These are phyloP conservation scores for Eutypa lata DNA, from an alignment of 2,329 filamentous ascomycete genomes.

Conservation along the genomic window DNA sequence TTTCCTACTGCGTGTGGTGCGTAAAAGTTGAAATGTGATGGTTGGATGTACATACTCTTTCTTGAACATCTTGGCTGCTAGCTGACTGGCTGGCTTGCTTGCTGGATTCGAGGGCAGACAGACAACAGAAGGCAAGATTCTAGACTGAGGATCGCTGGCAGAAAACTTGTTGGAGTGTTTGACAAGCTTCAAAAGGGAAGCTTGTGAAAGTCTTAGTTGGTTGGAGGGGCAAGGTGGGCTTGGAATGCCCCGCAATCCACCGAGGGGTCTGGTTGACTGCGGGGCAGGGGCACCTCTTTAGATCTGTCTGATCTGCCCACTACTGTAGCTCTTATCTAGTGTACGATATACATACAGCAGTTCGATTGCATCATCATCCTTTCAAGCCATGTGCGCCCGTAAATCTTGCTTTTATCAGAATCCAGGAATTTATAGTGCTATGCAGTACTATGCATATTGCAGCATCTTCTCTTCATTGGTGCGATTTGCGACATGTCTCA, in stretches of 20 bases:
- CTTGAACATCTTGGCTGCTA: slow-evolving; percentile 71
- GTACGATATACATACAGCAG: no score
- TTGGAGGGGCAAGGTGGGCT: not conserved
- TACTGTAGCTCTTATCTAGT: no score
- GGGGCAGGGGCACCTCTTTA: not conserved
- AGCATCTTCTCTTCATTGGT: not conserved
- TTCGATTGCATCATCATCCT: no score
- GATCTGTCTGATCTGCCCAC: no score
- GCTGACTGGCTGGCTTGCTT: slow-evolving; percentile 3
- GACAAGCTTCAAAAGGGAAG: not conserved
- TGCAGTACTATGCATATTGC: no score
- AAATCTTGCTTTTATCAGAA: no score
- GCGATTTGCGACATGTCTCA: not conserved
- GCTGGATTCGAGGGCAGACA: not conserved
- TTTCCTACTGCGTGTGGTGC: slow-evolving; percentile 1
- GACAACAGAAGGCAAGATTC: not conserved
- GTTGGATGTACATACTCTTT: slow-evolving; percentile 76
- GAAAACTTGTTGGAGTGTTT: slow-evolving; percentile 3
- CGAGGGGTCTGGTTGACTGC: not conserved
- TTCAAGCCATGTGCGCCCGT: no score
- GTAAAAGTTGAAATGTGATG: no score
- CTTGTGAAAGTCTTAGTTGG: not conserved
- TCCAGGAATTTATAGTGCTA: no score
- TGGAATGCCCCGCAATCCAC: not conserved
- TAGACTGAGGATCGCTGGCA: not conserved